Evolutionary conservation across 495 filamentous ascomycete genomes (phyloP).

Genomic region (Xylaria acuta): DNA sequence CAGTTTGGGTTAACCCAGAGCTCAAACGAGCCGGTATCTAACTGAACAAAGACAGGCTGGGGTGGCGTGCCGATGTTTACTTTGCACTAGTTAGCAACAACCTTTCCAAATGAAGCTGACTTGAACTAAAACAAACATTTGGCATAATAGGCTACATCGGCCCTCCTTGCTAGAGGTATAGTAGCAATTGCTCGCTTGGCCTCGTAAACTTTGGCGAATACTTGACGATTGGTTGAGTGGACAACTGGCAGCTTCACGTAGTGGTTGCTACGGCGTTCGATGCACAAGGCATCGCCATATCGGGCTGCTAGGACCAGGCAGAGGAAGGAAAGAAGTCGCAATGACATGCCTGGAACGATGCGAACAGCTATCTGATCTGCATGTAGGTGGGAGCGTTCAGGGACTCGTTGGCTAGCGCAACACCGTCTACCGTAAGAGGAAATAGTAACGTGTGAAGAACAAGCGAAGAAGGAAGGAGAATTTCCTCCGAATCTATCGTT

Average conservation of each 20-base stretch:
- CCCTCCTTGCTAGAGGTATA: conserved; percentile 52
- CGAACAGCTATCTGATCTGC: neutral
- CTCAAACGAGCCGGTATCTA: conserved; percentile 59
- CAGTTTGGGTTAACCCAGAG: conserved; percentile 60
- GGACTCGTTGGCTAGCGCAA: neutral
- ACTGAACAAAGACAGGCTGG: conserved; percentile 54
- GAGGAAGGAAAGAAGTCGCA: conserved; percentile 38
- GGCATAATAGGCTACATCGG: conserved; percentile 58
- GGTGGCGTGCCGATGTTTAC: conserved; percentile 57
- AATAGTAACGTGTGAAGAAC: neutral
- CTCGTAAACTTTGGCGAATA: conserved; percentile 44
- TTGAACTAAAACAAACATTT: conserved; percentile 40
- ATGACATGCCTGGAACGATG: conserved; percentile 48
- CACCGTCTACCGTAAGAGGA: neutral
- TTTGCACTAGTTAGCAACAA: conserved; percentile 36
- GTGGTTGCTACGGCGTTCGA: conserved; percentile 34
- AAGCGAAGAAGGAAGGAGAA: neutral
- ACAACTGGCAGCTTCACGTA: conserved; percentile 55
- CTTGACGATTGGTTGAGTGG: conserved; percentile 51
- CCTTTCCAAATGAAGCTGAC: neutral
- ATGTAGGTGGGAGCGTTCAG: neutral
- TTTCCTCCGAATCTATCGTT: neutral
- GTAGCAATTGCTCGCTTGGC: conserved; percentile 47
- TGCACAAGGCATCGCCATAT: conserved; percentile 32
- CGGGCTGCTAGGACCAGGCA: conserved; percentile 42